phyloP scores from a whole-genome alignment of 2,329 filamentous ascomycete genomes.

The Botrytis paeoniae region DNA sequence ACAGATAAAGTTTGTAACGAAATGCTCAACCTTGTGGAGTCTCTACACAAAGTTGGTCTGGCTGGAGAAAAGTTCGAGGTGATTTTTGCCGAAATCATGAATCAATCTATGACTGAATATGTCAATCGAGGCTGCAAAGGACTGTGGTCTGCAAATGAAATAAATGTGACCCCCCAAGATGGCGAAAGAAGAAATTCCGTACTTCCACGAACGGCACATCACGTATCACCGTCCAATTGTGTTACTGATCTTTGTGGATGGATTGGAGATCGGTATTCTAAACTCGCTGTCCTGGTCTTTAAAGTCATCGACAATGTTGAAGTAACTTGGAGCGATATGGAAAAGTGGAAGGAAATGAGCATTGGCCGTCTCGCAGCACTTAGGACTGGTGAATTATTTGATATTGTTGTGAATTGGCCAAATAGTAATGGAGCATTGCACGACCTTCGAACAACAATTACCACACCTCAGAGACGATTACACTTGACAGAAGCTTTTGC shows the following conservation, averaged over 20 bases:
- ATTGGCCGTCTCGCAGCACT: slow-evolving; percentile 65
- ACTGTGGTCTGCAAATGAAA: slow-evolving; percentile 48
- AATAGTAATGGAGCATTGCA: slow-evolving; percentile 67
- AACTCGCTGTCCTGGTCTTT: slow-evolving; percentile 61
- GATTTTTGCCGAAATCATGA: slow-evolving; percentile 68
- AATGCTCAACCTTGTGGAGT: slow-evolving; percentile 55
- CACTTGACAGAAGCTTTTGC: slow-evolving; percentile 70
- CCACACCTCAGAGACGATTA: slow-evolving; percentile 63
- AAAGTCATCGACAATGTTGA: slow-evolving; percentile 37
- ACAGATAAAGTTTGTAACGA: slow-evolving; percentile 47
- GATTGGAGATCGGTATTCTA: slow-evolving; percentile 65
- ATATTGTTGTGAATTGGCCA: slow-evolving; percentile 76
- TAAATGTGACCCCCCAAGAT: slow-evolving; percentile 1
- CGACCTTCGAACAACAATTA: slow-evolving; percentile 69
- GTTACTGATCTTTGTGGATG: slow-evolving; percentile 61
- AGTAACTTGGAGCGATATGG: slow-evolving; percentile 55
- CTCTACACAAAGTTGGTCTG: slow-evolving; percentile 62
- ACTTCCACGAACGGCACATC: slow-evolving; percentile 34
- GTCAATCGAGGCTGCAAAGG: slow-evolving; percentile 61
- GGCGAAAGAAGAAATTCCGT: slow-evolving; percentile 27
- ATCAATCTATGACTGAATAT: slow-evolving; percentile 61
- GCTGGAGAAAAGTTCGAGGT: slow-evolving; percentile 68
- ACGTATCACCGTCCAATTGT: slow-evolving; percentile 50
- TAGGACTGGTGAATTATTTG: slow-evolving; percentile 70
- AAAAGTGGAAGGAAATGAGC: slow-evolving; percentile 69